Evolutionary conservation across 2,329 filamentous ascomycete species (phyloP), one percentile per base, ranked within the genome.

Genomic region (Rutstroemia sydowiana): DNA sequence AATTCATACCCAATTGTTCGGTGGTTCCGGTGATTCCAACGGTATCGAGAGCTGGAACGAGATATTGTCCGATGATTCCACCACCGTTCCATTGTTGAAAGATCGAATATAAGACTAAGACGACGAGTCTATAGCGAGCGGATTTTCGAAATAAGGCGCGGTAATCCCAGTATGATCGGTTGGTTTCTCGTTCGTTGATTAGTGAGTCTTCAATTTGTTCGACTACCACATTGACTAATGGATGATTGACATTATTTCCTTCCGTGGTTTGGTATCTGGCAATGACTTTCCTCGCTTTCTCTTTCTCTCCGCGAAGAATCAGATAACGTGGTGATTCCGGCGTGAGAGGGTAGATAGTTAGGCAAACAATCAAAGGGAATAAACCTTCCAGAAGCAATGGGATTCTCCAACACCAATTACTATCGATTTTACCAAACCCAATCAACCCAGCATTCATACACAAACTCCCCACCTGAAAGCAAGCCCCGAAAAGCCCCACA

Each of bases 401-500:
- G 23, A 62, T 48, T 44, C 62, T 56, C 63, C 63, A 66, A 14
- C 53, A 50, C 61, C 57, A 64, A 11, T 40, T 16, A 18, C 16
- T 40, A 16, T 40, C 32, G 16, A 59, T 54, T 10, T 54, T 53
- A 4, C 36, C 41, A 31, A 60, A 71, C 26, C 71, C 71, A 50
- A 69, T 72, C 21, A 71, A 68, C 1, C 64, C 61, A 1, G 68
- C 70, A 9, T 60, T 47, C 53, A 69, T 66, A 45, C 66, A 69
- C 69, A 74, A 23, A 68, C 69, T 42, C 64, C 70, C 47, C 68
- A 65, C 53, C 70, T 72, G 36, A 63, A 66, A 51, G 69, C 70
- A 52, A 64, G 73, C 72, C 6, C 72, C 73, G 43, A 74, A 75
- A 31, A 75, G 65, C 37, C 72, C 72, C 20, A 75, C 72, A 34